These are phyloP conservation scores for Zoysia pacifica DNA, from an alignment of 176 grass and related monocot genomes.

Conservation along the genomic window DNA sequence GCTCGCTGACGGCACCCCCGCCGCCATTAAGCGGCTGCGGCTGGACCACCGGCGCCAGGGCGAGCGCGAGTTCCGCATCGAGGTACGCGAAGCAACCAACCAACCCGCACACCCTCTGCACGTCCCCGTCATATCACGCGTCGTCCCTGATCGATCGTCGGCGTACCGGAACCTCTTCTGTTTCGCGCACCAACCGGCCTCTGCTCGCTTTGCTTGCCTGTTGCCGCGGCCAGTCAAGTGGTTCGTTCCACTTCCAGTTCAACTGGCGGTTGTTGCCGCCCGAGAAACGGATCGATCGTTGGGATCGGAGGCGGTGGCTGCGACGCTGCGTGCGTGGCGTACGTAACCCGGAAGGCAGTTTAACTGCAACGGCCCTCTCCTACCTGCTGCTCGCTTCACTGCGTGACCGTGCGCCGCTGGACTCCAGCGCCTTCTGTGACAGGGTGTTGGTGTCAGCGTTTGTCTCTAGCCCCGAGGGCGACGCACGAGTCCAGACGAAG, in stretches of 20 bases:
- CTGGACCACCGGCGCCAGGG: slow-evolving; percentile 79
- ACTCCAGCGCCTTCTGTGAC: slow-evolving; percentile 26
- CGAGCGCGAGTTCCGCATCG: slow-evolving; percentile 90
- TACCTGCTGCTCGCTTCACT: too few species aligned
- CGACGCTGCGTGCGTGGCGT: neutral
- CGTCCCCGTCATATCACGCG: neutral
- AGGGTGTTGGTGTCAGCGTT: slow-evolving; percentile 35
- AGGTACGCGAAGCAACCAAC: slow-evolving; percentile 44
- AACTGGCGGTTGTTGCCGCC: slow-evolving; percentile 5
- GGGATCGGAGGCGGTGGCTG: neutral
- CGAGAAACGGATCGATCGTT: neutral
- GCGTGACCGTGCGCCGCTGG: neutral
- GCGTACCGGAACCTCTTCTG: neutral
- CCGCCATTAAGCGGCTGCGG: slow-evolving; percentile 81
- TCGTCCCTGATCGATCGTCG: neutral
- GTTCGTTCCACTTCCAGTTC: neutral
- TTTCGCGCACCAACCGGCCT: neutral
- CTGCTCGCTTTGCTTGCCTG: neutral
- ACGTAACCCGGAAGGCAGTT: slow-evolving; percentile 25
- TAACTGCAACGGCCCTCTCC: neutral
- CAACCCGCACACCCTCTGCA: neutral
- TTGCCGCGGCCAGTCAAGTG: neutral
- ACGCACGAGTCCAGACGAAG: too few species aligned
- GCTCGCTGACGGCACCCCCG: slow-evolving; percentile 74
- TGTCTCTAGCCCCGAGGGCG: neutral